Percentiles rank a stretch among this genome's conserved stretches.
Evolutionary conservation across 2,329 filamentous ascomycete species (phyloP).

Genomic region (Aspergillus alliaceus): DNA sequence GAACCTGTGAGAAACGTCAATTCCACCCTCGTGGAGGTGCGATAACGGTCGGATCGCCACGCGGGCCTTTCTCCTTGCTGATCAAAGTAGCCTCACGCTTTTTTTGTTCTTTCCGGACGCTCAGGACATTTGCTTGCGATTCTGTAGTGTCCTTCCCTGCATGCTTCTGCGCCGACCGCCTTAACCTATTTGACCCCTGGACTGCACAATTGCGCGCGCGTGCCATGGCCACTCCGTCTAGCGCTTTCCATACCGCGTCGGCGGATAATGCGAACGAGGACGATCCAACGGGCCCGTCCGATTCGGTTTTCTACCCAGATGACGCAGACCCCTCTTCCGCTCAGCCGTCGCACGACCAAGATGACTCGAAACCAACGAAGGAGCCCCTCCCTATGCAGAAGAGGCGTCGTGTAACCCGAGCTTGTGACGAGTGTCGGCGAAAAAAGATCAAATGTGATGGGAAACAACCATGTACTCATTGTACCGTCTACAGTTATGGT

Average conservation of each 20-base stretch:
- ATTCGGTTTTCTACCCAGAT: slow-evolving; percentile 23
- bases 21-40: slow-evolving; percentile 24
- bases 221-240: slow-evolving; percentile 27
- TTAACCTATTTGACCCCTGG: slow-evolving; percentile 10
- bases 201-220: slow-evolving; percentile 9
- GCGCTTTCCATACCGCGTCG: slow-evolving; percentile 19
- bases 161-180: slow-evolving; percentile 17
- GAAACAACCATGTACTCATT: slow-evolving; percentile 89
- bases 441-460: slow-evolving; percentile 90
- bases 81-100: slow-evolving; percentile 7
- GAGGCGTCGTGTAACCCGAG: slow-evolving; percentile 73
- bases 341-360: slow-evolving; percentile 17
- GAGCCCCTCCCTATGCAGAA: slow-evolving; percentile 65
- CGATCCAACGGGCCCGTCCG: slow-evolving; percentile 23
- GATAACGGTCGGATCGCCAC: slow-evolving; percentile 21
- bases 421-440: slow-evolving; percentile 77
- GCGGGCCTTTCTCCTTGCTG: slow-evolving; percentile 13
- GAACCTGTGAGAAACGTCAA: slow-evolving; percentile 18
- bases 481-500: slow-evolving; percentile 98
- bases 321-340: slow-evolving; percentile 14
- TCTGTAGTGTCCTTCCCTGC: slow-evolving; percentile 7
- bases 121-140: slow-evolving; percentile 4
- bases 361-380: slow-evolving; percentile 30
- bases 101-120: slow-evolving; percentile 4
- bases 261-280: slow-evolving; percentile 30